phyloP scores from a whole-genome alignment of 2,329 filamentous ascomycete genomes.

The Didymella arachidicola region DNA sequence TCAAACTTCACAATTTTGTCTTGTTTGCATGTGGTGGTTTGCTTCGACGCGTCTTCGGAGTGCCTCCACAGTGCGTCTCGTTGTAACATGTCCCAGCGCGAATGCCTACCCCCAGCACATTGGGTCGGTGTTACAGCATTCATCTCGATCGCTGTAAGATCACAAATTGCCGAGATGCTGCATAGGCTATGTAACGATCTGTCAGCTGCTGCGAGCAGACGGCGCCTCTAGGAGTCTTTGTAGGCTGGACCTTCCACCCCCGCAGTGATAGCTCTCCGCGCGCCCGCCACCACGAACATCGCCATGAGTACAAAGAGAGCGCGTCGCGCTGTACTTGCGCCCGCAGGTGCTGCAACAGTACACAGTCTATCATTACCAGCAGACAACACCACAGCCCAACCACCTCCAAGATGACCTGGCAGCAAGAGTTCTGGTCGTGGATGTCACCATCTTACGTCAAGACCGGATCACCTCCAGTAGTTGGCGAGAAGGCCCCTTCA shows the following conservation, averaged over 20 bases:
- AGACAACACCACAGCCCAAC: not conserved
- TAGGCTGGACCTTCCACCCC: conserved; percentile 15
- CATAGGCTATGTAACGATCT: conserved; percentile 19
- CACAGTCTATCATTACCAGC: not conserved
- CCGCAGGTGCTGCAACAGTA: not conserved
- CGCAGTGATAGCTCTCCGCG: conserved; percentile 19
- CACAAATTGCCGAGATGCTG: conserved; percentile 6
- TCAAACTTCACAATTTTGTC: conserved; percentile 31
- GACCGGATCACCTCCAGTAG: conserved; percentile 56
- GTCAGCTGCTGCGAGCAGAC: conserved; percentile 6
- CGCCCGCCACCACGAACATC: conserved; percentile 10
- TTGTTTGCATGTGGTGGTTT: conserved; percentile 15
- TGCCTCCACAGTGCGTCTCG: not conserved
- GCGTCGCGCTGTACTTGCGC: not conserved
- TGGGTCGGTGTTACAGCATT: not conserved
- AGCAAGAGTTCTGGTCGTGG: conserved; percentile 55
- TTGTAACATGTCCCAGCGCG: not conserved
- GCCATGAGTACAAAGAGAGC: conserved; percentile 12
- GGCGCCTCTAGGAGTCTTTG: conserved; percentile 9
- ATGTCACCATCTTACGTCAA: conserved; percentile 44
- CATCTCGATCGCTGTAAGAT: not conserved
- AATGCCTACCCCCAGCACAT: not conserved
- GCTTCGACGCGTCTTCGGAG: not conserved
- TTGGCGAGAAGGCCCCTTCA: conserved; percentile 65
- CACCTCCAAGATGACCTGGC: conserved; percentile 46